Percentiles rank a stretch among this genome's conserved stretches.
These are phyloP conservation scores for Polygonum aviculare DNA, from an alignment of 148 eudicot species.

Conservation along the genomic window DNA sequence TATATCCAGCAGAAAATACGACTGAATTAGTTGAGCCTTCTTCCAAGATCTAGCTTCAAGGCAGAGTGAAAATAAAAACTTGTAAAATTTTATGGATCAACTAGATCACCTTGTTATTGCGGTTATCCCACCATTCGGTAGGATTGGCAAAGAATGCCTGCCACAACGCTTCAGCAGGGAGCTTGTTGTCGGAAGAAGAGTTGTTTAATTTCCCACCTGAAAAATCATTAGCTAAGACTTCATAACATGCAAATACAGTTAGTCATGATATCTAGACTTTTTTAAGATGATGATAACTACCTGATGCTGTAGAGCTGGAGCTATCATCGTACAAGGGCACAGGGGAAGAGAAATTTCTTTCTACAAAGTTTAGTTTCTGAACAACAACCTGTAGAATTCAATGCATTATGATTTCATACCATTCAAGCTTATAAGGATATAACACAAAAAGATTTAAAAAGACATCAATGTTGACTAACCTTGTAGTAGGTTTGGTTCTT, in stretches of 20 bases:
- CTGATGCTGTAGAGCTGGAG: slow-evolving; percentile 36
- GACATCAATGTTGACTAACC: slow-evolving; percentile 27
- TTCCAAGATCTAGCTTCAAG: not conserved
- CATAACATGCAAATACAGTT: not conserved
- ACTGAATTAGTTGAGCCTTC: not conserved
- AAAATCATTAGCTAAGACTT: slow-evolving; percentile 3
- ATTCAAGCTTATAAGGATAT: not conserved
- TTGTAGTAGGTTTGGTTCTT: slow-evolving; percentile 65
- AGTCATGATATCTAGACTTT: not conserved
- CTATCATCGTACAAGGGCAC: slow-evolving; percentile 47
- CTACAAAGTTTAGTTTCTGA: slow-evolving; percentile 79
- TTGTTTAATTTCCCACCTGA: slow-evolving; percentile 37
- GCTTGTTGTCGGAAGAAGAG: slow-evolving; percentile 31
- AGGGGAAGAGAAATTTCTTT: slow-evolving; percentile 40
- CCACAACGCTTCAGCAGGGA: slow-evolving; percentile 74
- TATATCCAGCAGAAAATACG: not conserved
- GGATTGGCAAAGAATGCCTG: slow-evolving; percentile 97
- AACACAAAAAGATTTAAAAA: not conserved
- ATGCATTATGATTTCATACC: not conserved
- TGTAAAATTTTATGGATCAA: not conserved
- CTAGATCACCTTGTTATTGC: slow-evolving; percentile 65
- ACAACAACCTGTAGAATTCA: slow-evolving; percentile 56
- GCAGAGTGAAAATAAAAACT: not conserved
- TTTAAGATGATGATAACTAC: slow-evolving; percentile 21
- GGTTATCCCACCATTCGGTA: slow-evolving; percentile 95